These are phyloP conservation scores for Suhomyces terraborum DNA, from an alignment of 1,139 yeast species.

Conservation along the genomic window DNA sequence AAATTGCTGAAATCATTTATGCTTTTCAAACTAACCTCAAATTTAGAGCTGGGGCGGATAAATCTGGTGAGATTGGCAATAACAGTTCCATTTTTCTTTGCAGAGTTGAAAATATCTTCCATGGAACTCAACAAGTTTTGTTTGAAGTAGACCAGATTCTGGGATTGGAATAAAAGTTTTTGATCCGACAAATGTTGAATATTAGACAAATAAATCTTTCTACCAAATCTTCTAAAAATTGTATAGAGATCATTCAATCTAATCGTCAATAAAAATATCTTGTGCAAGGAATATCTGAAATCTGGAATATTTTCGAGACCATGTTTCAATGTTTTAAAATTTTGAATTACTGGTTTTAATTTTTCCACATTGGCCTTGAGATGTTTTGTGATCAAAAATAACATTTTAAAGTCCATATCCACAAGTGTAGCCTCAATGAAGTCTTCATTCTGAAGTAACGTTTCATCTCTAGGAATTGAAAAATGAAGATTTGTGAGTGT, in stretches of 20 bases:
- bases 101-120: slow-evolving; percentile 46
- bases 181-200: slow-evolving; percentile 43
- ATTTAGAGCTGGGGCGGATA: slow-evolving; percentile 46
- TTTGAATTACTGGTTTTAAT: slow-evolving; percentile 29
- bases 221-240: slow-evolving; percentile 44
- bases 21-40: slow-evolving; percentile 38
- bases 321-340: slow-evolving; percentile 23
- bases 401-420: slow-evolving; percentile 45
- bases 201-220: slow-evolving; percentile 47
- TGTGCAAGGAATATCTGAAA: slow-evolving; percentile 48
- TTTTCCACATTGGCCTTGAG: slow-evolving; percentile 26
- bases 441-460: slow-evolving; percentile 14
- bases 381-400: slow-evolving; percentile 28
- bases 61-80: slow-evolving; percentile 53
- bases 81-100: slow-evolving; percentile 55
- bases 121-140: slow-evolving; percentile 34
- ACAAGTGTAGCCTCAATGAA: slow-evolving; percentile 36
- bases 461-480: slow-evolving; percentile 16
- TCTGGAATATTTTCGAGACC: slow-evolving; percentile 21
- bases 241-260: slow-evolving; percentile 51
- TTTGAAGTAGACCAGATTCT: slow-evolving; percentile 32
- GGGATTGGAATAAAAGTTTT: slow-evolving; percentile 34
- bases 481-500: slow-evolving; percentile 16
- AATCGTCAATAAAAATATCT: slow-evolving; percentile 47
- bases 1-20: slow-evolving; percentile 44